A percentile compares a stretch with the other conserved stretches of the same genome.
Conservation (phyloP, 768 basidiomycete genomes). For the Podaxis mareebaensis region DNA sequence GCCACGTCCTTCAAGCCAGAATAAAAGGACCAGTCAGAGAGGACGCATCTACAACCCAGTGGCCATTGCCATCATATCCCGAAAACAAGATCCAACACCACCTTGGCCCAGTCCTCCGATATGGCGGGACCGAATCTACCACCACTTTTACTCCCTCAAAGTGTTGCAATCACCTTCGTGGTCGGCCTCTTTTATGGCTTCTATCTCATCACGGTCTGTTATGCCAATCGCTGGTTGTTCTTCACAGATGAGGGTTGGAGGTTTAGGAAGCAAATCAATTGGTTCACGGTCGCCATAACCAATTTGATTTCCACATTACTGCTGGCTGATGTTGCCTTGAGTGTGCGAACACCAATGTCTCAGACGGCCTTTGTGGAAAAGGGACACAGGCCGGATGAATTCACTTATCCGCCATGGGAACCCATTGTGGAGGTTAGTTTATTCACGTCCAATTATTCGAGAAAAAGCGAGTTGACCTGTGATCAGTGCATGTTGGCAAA, state of each 20-base stretch:
- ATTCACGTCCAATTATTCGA: not conserved
- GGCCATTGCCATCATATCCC: too few species aligned
- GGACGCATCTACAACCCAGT: too few species aligned
- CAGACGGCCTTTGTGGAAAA: not conserved
- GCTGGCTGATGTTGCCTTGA: not conserved
- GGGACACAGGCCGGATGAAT: not conserved
- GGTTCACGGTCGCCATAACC: not conserved
- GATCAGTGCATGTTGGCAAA: not conserved
- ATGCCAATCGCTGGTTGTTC: constrained; percentile 10
- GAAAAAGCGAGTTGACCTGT: not conserved
- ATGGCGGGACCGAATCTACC: too few species aligned
- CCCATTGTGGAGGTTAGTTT: not conserved
- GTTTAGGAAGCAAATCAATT: constrained; percentile 3
- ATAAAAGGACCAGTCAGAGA: too few species aligned
- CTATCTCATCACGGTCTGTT: not conserved
- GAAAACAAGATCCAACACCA: too few species aligned
- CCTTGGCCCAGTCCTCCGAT: too few species aligned
- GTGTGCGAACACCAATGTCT: not conserved
- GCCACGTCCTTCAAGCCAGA: too few species aligned
- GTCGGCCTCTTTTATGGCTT: not conserved
- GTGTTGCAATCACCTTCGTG: not conserved
- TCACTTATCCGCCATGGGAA: not conserved
- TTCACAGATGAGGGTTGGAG: constrained; percentile 13
- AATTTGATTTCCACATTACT: not conserved
- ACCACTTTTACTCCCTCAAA: not conserved